Evolutionary conservation across 106 monocot species (phyloP).

Genomic region (Agapanthus africanus): DNA sequence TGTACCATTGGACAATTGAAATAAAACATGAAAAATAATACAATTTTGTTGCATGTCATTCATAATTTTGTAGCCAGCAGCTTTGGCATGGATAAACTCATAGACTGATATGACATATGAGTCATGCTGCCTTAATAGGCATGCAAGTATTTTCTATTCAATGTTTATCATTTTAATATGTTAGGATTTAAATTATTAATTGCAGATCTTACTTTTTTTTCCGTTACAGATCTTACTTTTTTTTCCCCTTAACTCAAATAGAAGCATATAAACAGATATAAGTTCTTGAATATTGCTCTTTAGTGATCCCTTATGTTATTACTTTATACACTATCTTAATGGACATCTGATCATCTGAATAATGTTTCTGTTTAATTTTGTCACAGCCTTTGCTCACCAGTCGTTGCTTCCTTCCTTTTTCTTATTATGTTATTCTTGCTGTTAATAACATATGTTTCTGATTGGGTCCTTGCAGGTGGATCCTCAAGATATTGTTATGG

Average conservation of each 20-base stretch:
- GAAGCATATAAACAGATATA: not conserved
- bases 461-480: constrained; percentile 69
- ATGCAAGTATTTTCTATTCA: no score
- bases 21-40: no score
- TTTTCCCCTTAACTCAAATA: no score
- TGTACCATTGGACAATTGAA: no score
- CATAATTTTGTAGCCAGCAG: no score
- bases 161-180: not conserved
- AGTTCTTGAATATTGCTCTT: not conserved
- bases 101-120: no score
- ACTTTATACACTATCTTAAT: not conserved
- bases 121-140: no score
- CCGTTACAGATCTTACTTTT: no score
- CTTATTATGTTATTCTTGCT: not conserved
- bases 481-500: constrained; percentile 99
- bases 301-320: not conserved
- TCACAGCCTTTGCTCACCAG: not conserved
- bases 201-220: not conserved
- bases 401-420: not conserved
- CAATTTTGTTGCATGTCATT: no score
- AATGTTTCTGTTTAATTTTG: not conserved
- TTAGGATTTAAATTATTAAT: not conserved
- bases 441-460: not conserved
- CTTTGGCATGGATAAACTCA: no score
- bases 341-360: not conserved